A percentile compares a stretch with the other conserved stretches of the same genome.
These are phyloP conservation scores for Aspergillus wentii DNA, from an alignment of 495 filamentous ascomycete species.

Conservation along the genomic window DNA sequence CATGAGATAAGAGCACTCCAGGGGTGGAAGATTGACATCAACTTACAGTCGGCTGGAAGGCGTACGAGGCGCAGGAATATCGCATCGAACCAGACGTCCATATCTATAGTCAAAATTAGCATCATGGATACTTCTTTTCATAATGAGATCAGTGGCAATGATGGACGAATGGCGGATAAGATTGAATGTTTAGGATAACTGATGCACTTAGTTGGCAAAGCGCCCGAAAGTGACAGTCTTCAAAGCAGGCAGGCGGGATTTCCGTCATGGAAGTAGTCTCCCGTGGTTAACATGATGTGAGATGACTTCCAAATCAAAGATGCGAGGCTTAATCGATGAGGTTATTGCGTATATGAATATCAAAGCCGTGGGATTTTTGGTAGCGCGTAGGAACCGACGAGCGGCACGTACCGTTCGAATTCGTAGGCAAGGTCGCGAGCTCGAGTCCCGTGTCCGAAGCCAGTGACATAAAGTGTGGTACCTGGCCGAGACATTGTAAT, in stretches of 20 bases:
- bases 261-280: not conserved
- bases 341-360: constrained; percentile 12
- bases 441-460: constrained; percentile 98
- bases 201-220: too few relatives aligned
- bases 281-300: constrained; percentile 4
- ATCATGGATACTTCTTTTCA: too few relatives aligned
- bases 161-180: too few relatives aligned
- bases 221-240: constrained; percentile 11
- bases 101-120: constrained; percentile 57
- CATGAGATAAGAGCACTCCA: constrained; percentile 7
- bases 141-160: too few relatives aligned
- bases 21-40: constrained; percentile 1
- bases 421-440: constrained; percentile 99
- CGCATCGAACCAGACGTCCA: constrained; percentile 96
- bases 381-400: constrained; percentile 44
- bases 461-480: constrained; percentile 94
- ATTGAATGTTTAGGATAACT: too few relatives aligned
- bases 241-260: not conserved
- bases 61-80: constrained; percentile 93
- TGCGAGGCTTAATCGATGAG: constrained; percentile 16
- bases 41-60: constrained; percentile 92
- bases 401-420: constrained; percentile 96
- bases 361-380: constrained; percentile 22
- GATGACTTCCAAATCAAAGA: constrained; percentile 14
- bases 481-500: constrained; percentile 80